Conservation (phyloP, 2,329 filamentous ascomycete genomes). For the Stemphylium vesicarium region DNA sequence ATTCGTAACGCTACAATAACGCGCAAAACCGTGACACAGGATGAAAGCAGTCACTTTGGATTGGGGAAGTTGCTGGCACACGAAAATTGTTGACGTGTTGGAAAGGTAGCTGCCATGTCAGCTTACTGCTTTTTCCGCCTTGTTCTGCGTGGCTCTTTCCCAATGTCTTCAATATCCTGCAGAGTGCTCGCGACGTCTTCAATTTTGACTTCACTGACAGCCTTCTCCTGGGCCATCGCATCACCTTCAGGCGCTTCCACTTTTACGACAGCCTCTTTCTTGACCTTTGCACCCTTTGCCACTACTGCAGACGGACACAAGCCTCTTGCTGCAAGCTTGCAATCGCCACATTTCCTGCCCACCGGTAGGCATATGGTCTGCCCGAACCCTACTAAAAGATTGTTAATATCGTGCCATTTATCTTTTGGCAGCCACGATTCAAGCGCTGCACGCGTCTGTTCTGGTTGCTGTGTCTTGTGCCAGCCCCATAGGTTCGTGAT, state of each 20-base stretch:
- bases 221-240: constrained; percentile 26
- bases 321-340: constrained; percentile 75
- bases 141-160: constrained; percentile 20
- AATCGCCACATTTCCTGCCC: constrained; percentile 82
- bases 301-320: constrained; percentile 68
- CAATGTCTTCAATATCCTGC: constrained; percentile 45
- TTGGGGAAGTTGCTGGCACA: not conserved
- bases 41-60: not conserved
- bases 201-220: constrained; percentile 31
- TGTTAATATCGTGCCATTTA: constrained; percentile 91
- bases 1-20: constrained; percentile 1
- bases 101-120: not conserved
- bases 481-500: constrained; percentile 95
- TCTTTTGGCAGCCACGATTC: constrained; percentile 84
- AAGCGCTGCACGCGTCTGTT: constrained; percentile 77
- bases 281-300: constrained; percentile 59
- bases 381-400: constrained; percentile 83
- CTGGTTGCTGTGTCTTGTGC: constrained; percentile 80
- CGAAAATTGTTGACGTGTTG: not conserved
- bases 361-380: constrained; percentile 86
- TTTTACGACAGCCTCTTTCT: constrained; percentile 50
- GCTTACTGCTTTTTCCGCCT: constrained; percentile 5
- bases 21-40: not conserved
- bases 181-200: constrained; percentile 32
- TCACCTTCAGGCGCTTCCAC: constrained; percentile 45